Base-by-base conservation (phyloP, 768 basidiomycete genomes). In the Pleurotus tuoliensis region DNA sequence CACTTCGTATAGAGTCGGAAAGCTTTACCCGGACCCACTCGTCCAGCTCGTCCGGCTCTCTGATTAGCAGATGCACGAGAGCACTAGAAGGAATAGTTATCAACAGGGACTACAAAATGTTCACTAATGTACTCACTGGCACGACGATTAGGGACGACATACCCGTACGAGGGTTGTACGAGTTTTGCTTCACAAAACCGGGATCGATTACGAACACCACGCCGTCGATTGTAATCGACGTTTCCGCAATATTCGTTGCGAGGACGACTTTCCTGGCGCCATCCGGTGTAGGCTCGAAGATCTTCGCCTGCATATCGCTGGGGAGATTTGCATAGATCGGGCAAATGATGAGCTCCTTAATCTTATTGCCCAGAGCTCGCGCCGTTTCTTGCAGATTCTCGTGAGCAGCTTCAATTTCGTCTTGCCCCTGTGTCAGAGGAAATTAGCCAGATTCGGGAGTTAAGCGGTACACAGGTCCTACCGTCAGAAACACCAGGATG, bases 171-270 rank as follows among this genome's bases (percentile, higher is more conserved):
- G 97, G 97, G 71, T 99, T 99, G 69, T 97, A 99, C 40, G 94
- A 90, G 69, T 99, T 98, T 68, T 99, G 97, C 76, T 99, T 99
- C 63, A 98, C 96, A 65, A 98, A 98, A 11, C 97, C 97, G 2
- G 97, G 97, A 69, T 99, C 97, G 61, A 99, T 98, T 40, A 99
- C 97, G 69, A 97, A 99, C 2, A 98, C 96, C 5, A 99, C 97
- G 25, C 97, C 97, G 55, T 98, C 97, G 62, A 99, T 99, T 6
- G 97, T 99, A 68, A 99, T 99, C 5, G 93, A 95, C 3, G 97
- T 99, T 72, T 99, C 97, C n/a, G 97, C 97, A 61, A 99, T 98
- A 67, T 99, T 99, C 18, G 97, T 99, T 3, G 97, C 97, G 25
- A 99, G 78, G 16, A 99, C 97, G 47, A 99, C 95, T 73, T 99